A percentile compares a stretch with the other conserved stretches of the same genome.
These are phyloP conservation scores for Dicorynia guianensis DNA, from an alignment of 306 rosid genomes.

Conservation along the genomic window DNA sequence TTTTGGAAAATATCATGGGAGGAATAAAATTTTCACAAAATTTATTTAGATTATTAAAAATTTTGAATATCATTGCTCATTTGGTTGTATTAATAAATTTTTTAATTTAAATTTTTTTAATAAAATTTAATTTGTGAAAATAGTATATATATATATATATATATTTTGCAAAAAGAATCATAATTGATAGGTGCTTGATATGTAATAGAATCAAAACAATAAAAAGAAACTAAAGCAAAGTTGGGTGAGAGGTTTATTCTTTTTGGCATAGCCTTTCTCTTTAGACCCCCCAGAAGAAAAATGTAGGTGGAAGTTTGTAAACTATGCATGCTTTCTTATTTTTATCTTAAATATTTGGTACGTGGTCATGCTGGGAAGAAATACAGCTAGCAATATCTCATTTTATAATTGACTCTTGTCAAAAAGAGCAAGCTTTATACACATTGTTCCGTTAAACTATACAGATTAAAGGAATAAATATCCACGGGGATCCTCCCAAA, in stretches of 20 bases:
- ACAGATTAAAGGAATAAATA: slow-evolving; percentile 40
- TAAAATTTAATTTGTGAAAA: too few relatives aligned
- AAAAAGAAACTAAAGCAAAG: background rate
- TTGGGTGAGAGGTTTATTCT: background rate
- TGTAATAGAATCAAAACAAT: background rate
- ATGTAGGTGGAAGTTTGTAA: background rate
- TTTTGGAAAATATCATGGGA: too few relatives aligned
- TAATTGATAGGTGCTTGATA: background rate
- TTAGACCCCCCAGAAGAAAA: background rate
- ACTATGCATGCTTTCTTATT: background rate
- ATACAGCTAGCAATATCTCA: slow-evolving; percentile 31
- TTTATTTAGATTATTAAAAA: too few relatives aligned
- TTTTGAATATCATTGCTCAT: too few relatives aligned
- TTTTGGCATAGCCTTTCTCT: background rate
- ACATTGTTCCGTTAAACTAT: slow-evolving; percentile 35
- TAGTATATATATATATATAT: too few relatives aligned
- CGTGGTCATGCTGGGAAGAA: slow-evolving; percentile 27
- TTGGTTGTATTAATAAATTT: too few relatives aligned
- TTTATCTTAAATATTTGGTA: background rate
- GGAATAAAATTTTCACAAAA: too few relatives aligned
- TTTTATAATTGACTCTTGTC: background rate
- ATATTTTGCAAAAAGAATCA: too few relatives aligned
- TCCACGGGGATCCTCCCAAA: slow-evolving; percentile 50
- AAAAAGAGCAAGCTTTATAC: slow-evolving; percentile 22
- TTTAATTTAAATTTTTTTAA: too few relatives aligned